phyloP scores from a whole-genome alignment of 306 rosid species.

The Citrullus mucosospermus region DNA sequence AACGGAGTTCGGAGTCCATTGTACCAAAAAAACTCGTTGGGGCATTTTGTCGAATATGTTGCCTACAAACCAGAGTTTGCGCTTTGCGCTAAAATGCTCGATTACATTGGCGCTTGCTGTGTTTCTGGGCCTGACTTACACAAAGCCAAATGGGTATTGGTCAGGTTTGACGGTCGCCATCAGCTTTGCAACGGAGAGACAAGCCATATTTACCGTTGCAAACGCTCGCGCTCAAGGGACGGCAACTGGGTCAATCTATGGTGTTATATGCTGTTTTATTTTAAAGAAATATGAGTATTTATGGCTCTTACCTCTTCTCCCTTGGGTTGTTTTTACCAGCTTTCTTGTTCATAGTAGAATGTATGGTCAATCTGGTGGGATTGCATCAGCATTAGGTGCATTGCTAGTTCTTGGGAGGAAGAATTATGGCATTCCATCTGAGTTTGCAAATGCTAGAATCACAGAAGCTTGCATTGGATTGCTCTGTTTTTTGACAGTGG shows the following conservation, averaged over 20 bases:
- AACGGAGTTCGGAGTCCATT: background rate
- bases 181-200: slow-evolving; percentile 39
- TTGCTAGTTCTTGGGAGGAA: slow-evolving; percentile 60
- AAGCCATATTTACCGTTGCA: slow-evolving; percentile 45
- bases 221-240: slow-evolving; percentile 78
- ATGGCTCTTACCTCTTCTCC: slow-evolving; percentile 41
- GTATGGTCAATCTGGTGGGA: slow-evolving; percentile 82
- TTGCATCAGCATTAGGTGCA: slow-evolving; percentile 63
- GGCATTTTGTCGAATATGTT: slow-evolving; percentile 8
- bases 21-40: background rate
- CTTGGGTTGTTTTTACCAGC: slow-evolving; percentile 53
- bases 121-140: slow-evolving; percentile 47
- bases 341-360: slow-evolving; percentile 56
- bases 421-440: slow-evolving; percentile 37
- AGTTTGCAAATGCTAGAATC: slow-evolving; percentile 56
- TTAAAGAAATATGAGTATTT: slow-evolving; percentile 19
- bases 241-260: slow-evolving; percentile 64
- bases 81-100: slow-evolving; percentile 62
- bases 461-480: slow-evolving; percentile 59
- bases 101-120: slow-evolving; percentile 56
- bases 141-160: slow-evolving; percentile 51
- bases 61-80: slow-evolving; percentile 26
- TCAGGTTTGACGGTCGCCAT: slow-evolving; percentile 63
- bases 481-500: slow-evolving; percentile 36
- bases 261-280: slow-evolving; percentile 39